Percentiles rank a stretch among this genome's conserved stretches.
Conservation (phyloP, 495 filamentous ascomycete species). For the Penicillium herquei region DNA sequence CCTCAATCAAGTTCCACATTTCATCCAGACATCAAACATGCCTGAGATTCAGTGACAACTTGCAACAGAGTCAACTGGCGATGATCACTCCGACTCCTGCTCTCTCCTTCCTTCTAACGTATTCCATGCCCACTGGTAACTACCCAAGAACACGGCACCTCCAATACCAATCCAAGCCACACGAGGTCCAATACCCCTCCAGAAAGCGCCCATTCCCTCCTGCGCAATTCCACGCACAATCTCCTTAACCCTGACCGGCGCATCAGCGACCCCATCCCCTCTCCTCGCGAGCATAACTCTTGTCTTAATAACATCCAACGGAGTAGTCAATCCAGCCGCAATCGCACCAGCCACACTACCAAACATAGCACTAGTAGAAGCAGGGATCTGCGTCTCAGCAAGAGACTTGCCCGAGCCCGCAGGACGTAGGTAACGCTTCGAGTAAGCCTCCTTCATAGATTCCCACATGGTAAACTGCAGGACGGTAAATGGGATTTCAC, state of each 20-base stretch:
- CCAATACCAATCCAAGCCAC: conserved; percentile 93
- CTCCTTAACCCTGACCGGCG: conserved; percentile 52
- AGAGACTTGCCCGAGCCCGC: conserved; percentile 3
- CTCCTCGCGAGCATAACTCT: conserved; percentile 81
- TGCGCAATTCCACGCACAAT: conserved; percentile 66
- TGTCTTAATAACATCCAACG: conserved; percentile 95
- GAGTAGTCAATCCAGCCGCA: conserved; percentile 87
- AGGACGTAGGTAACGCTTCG: conserved; percentile 30
- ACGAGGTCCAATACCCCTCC: conserved; percentile 82
- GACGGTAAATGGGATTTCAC: conserved; percentile 95
- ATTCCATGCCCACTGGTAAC: conserved; percentile 89
- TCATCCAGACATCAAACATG: no score
- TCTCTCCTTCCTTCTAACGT: conserved; percentile 48
- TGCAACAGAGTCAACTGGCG: no score
- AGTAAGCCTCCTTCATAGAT: conserved; percentile 67
- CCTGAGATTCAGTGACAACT: no score
- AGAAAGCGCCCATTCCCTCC: conserved; percentile 76
- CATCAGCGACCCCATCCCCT: conserved; percentile 31
- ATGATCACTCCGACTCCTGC: conserved; percentile 11
- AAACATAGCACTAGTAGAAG: conserved; percentile 79
- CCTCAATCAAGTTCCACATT: not conserved
- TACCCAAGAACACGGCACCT: conserved; percentile 92
- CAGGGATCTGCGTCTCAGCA: conserved; percentile 50
- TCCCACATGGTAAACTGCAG: conserved; percentile 99
- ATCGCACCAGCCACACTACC: conserved; percentile 81